phyloP scores from a whole-genome alignment of 2,329 filamentous ascomycete species.

The Colletotrichum tabaci region DNA sequence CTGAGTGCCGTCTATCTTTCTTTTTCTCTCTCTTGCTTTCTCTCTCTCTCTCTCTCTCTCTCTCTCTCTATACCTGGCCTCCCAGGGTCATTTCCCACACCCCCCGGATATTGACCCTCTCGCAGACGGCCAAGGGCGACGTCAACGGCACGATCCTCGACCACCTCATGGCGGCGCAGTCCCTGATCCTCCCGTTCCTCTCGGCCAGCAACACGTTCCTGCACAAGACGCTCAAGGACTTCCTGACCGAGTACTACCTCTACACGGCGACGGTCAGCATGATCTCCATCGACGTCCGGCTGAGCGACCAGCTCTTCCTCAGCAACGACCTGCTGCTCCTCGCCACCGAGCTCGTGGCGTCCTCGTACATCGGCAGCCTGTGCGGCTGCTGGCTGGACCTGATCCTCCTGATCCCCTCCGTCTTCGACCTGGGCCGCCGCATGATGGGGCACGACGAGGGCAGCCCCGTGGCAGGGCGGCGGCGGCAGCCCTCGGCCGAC shows the following conservation, averaged over 20 bases:
- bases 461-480: not conserved
- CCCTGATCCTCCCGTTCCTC: constrained; percentile 56
- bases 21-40: not conserved
- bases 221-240: constrained; percentile 57
- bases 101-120: not conserved
- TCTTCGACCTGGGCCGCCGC: constrained; percentile 60
- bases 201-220: constrained; percentile 50
- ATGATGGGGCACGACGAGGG: constrained; percentile 52
- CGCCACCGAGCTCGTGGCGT: constrained; percentile 49
- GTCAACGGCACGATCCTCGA: constrained; percentile 62
- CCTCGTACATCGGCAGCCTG: constrained; percentile 54
- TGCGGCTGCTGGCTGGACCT: constrained; percentile 58
- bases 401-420: constrained; percentile 54
- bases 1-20: not conserved
- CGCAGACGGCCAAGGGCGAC: constrained; percentile 59
- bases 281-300: constrained; percentile 58
- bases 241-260: constrained; percentile 64
- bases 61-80: too few relatives aligned
- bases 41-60: too few relatives aligned
- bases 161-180: constrained; percentile 60
- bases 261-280: constrained; percentile 63
- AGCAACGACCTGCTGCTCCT: constrained; percentile 50
- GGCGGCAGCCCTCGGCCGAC: constrained; percentile 52
- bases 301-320: constrained; percentile 50
- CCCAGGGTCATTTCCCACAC: not conserved